Percentiles rank a stretch among this genome's conserved stretches.
phyloP scores from a whole-genome alignment of 305 asterid genomes.

The Ilex paraguariensis region DNA sequence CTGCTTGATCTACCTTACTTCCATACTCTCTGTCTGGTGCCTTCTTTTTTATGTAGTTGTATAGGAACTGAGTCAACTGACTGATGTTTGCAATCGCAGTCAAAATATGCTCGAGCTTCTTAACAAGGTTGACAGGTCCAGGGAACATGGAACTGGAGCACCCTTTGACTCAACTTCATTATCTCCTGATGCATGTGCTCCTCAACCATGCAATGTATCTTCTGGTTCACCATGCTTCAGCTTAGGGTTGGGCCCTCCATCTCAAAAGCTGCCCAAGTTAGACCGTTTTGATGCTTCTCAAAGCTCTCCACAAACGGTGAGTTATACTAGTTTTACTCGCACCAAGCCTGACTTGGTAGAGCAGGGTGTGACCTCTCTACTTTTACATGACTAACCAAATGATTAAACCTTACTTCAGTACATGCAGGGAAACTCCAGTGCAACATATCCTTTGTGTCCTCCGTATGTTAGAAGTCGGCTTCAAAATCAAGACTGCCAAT shows the following conservation, averaged over 20 bases:
- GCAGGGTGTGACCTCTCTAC: slow-evolving; percentile 5
- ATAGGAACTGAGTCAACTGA: slow-evolving; percentile 15
- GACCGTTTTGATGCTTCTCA: slow-evolving; percentile 17
- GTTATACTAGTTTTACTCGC: slow-evolving; percentile 16
- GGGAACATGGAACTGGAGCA: slow-evolving; percentile 23
- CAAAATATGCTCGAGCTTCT: slow-evolving; percentile 27
- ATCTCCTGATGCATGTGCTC: slow-evolving; percentile 19
- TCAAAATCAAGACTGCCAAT: slow-evolving; percentile 24
- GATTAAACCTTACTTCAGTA: neutral
- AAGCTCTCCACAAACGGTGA: slow-evolving; percentile 36
- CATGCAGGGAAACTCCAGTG: slow-evolving; percentile 42
- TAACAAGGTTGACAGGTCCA: slow-evolving; percentile 29
- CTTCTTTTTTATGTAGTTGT: neutral
- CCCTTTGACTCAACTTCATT: slow-evolving; percentile 21
- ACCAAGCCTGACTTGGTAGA: slow-evolving; percentile 10
- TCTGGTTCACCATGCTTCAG: slow-evolving; percentile 32
- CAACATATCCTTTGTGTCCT: slow-evolving; percentile 27
- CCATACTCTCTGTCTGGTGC: slow-evolving; percentile 9
- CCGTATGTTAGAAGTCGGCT: slow-evolving; percentile 24
- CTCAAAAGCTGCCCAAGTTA: slow-evolving; percentile 31
- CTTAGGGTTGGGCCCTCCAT: slow-evolving; percentile 31
- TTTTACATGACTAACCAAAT: neutral
- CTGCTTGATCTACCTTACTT: neutral
- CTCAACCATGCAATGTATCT: slow-evolving; percentile 25
- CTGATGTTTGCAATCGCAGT: slow-evolving; percentile 25